A percentile compares a stretch with the other conserved stretches of the same genome.
Conservation (phyloP, 2,329 filamentous ascomycete genomes). For the Nothophoma quercina region DNA sequence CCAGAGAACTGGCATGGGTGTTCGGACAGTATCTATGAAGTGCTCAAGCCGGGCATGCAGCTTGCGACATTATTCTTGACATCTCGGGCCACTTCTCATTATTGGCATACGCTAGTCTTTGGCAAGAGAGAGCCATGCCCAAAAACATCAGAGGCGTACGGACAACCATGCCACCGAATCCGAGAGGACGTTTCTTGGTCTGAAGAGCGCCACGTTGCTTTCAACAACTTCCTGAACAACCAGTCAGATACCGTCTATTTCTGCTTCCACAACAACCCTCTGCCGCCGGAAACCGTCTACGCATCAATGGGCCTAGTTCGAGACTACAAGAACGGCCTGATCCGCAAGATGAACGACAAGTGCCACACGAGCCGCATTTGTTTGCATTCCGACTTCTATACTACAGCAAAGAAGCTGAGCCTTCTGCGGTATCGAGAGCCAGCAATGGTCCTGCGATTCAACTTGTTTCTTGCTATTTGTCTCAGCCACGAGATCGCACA, state of each 20-base stretch:
- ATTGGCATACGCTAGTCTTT: slow-evolving; percentile 50
- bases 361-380: slow-evolving; percentile 50
- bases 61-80: slow-evolving; percentile 44
- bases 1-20: slow-evolving; percentile 51
- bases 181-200: slow-evolving; percentile 45
- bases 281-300: slow-evolving; percentile 47
- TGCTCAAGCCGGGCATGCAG: slow-evolving; percentile 48
- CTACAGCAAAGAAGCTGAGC: slow-evolving; percentile 50
- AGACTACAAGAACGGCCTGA: slow-evolving; percentile 48
- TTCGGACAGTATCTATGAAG: slow-evolving; percentile 47
- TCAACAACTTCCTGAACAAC: slow-evolving; percentile 40
- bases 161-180: slow-evolving; percentile 46
- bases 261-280: slow-evolving; percentile 47
- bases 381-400: slow-evolving; percentile 52
- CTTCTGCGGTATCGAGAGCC: slow-evolving; percentile 48
- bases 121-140: slow-evolving; percentile 43
- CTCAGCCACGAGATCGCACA: slow-evolving; percentile 51
- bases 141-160: slow-evolving; percentile 41
- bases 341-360: slow-evolving; percentile 45
- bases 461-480: slow-evolving; percentile 50
- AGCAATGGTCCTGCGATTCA: slow-evolving; percentile 52
- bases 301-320: slow-evolving; percentile 49
- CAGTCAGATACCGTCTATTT: slow-evolving; percentile 50
- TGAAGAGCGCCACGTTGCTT: slow-evolving; percentile 38
- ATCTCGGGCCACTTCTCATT: slow-evolving; percentile 47